Evolutionary conservation across 129 eudicot species (phyloP), one percentile per base, ranked within the genome.

Genomic region (Rutidosis leptorrhynchoides): DNA sequence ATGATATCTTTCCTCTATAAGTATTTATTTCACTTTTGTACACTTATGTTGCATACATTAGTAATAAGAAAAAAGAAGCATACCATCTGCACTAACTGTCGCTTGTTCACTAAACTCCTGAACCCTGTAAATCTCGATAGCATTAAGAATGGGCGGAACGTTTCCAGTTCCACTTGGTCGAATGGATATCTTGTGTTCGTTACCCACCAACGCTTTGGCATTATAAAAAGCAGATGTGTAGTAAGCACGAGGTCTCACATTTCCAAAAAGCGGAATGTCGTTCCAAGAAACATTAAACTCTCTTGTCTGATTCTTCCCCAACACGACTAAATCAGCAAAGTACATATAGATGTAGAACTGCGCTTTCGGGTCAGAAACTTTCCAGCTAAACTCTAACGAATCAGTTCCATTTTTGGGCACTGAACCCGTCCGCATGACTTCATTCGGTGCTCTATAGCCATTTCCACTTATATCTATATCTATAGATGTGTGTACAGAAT

Each of bases 241-340:
- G n/a, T 67, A 68, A 19, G 48, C 49, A 17, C 70, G 80, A 25
- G 80, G 80, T 49, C 19, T 75, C 64, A 75, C 54, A 35, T 62
- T 69, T 61, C 74, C 74, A 75, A 51, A 75, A 20, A 75, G 74
- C 19, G 68, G 80, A 37, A 5, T 25, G 24, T 28, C 80, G 27
- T 75, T 75, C 80, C 80, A 75, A 49, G 74, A 60, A 52, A 75
- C 69, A 52, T 68, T 75, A 33, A 75, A 75, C 63, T 68, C 64
- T 61, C 80, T 59, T 28, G 75, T 67, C 49, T 75, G 27, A 16
- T 68, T 75, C 57, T 49, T 75, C 16, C 65, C 56, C 23, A 42
- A 60, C 42, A 40, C 53, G 27, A 37, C 65, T 35, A 75, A 69
- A n/a, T 75, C 74, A 12, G 75, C 80, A 68, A 75, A 75, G 70